These are phyloP conservation scores for Fusarium torreyae DNA, from an alignment of 2,329 filamentous ascomycete species.

Conservation along the genomic window DNA sequence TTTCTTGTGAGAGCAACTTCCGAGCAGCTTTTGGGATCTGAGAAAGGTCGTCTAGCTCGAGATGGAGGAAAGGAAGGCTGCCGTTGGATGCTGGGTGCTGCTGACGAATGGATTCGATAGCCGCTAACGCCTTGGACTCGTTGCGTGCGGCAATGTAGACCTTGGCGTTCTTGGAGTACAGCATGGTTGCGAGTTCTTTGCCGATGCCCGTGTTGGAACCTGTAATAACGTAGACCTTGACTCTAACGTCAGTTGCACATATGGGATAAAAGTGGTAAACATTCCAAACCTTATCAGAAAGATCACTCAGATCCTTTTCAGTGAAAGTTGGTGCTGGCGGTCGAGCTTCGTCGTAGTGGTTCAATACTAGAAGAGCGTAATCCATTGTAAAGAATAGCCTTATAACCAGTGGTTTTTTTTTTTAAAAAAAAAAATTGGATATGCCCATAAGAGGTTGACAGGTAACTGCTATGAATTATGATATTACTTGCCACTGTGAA, in stretches of 20 bases:
- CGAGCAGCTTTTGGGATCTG: conserved; percentile 57
- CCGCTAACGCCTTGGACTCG: conserved; percentile 56
- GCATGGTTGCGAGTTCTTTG: conserved; percentile 64
- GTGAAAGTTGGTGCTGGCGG: conserved; percentile 3
- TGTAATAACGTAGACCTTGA: conserved; percentile 65
- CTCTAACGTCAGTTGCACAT: neutral
- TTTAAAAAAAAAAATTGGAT: no score
- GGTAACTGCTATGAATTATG: no score
- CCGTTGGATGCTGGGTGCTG: conserved; percentile 53
- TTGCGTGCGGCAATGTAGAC: conserved; percentile 67
- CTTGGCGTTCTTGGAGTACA: conserved; percentile 66
- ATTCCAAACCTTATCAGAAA: neutral
- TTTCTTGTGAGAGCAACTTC: conserved; percentile 56
- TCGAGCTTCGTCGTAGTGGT: no score
- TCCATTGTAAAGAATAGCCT: no score
- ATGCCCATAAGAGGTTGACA: no score
- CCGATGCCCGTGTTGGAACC: conserved; percentile 60
- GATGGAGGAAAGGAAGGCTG: conserved; percentile 53
- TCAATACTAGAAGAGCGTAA: no score
- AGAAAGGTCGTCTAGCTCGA: conserved; percentile 60
- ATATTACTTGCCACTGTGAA: no score
- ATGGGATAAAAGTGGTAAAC: neutral
- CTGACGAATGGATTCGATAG: conserved; percentile 59
- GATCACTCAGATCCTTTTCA: conserved; percentile 1
- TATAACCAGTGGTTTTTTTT: no score